phyloP scores from a whole-genome alignment of 768 basidiomycete species.

The Cyclocybe cylindracea region DNA sequence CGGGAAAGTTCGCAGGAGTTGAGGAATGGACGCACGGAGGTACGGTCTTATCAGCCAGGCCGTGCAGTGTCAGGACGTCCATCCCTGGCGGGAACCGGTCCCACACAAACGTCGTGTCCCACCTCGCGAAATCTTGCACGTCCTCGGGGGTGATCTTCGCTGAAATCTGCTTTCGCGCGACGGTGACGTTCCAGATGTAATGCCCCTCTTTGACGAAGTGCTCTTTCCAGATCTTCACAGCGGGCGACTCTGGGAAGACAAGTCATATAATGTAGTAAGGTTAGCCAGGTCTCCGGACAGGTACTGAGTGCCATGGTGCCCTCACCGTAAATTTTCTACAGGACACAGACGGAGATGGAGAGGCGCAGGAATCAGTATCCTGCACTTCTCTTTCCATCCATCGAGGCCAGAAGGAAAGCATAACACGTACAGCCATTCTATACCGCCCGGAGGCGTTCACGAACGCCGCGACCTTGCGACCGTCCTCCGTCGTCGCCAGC shows the following conservation, averaged over 20 bases:
- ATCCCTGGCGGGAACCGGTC: conserved; percentile 59
- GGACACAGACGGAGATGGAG: not conserved
- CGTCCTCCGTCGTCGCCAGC: conserved; percentile 65
- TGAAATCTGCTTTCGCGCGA: conserved; percentile 61
- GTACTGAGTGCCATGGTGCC: conserved; percentile 1
- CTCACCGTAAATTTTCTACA: conserved; percentile 46
- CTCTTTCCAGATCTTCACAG: conserved; percentile 43
- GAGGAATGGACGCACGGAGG: conserved; percentile 55
- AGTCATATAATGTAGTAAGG: not conserved
- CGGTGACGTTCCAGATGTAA: conserved; percentile 61
- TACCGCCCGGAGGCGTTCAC: conserved; percentile 80
- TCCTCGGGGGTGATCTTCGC: conserved; percentile 60
- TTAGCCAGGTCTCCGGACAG: too few relatives aligned
- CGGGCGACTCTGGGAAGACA: conserved; percentile 20
- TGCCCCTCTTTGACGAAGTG: conserved; percentile 59
- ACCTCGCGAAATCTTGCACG: conserved; percentile 58
- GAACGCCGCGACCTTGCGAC: conserved; percentile 54
- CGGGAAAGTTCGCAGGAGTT: not conserved
- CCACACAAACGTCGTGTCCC: conserved; percentile 72
- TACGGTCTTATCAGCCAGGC: conserved; percentile 67
- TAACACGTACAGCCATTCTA: conserved; percentile 67
- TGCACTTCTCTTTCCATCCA: not conserved
- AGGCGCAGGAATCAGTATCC: not conserved
- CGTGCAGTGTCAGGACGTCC: conserved; percentile 79
- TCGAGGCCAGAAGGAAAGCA: not conserved